Base-by-base conservation (phyloP, 108 stramenopile genomes). In the Mediolabrus comicus region DNA sequence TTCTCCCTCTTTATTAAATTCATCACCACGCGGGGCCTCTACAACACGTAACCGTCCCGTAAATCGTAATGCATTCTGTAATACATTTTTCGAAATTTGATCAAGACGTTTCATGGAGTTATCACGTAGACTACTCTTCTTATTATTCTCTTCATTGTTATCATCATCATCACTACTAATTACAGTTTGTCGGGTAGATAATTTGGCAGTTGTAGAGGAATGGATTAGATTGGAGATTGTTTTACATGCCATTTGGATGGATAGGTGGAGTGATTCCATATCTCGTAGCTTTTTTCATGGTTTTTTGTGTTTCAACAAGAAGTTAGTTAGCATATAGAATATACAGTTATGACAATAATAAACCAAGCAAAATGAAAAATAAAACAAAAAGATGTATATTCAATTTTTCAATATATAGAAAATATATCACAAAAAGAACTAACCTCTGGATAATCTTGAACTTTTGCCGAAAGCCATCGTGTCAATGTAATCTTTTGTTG, bases 31-130 rank as follows among this genome's bases (percentile, higher is more conserved):
- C 39, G 82, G 83, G 9, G 92, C 87, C 39, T 83, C 83, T 3
- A 92, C 79, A 27, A 91, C 74, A 31, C 90, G 82, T 10, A 90
- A 61, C 24, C 88, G 88, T 0, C 95, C 95, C 4, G 92, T 92
- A 65, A 92, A 96, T 28, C 82, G 79, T 14, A 99, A 76, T 11
- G 97, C 95, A 81, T 97, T 98, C 63, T 92, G 91, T 25, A 99
- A 74, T n/a, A 98, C 97, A 14, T 88, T 95, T 67, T 98, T 97
- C 25, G 95, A 92, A 26, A 99, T 77, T 59, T 95, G 81, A 81
- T 99, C 98, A 10, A 99, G 87, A 63, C 98, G 97, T 88, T 98
- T 98, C 87, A 96, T 95, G 53, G 78, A 79, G 30, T 84, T 84
- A 69, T 97, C 95, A 6, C 96, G 82, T 25, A 91, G 85, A 83